A percentile compares a stretch with the other conserved stretches of the same genome.
Evolutionary conservation across 805 yeast species (phyloP).

Genomic region (Metschnikowia cubensis): DNA sequence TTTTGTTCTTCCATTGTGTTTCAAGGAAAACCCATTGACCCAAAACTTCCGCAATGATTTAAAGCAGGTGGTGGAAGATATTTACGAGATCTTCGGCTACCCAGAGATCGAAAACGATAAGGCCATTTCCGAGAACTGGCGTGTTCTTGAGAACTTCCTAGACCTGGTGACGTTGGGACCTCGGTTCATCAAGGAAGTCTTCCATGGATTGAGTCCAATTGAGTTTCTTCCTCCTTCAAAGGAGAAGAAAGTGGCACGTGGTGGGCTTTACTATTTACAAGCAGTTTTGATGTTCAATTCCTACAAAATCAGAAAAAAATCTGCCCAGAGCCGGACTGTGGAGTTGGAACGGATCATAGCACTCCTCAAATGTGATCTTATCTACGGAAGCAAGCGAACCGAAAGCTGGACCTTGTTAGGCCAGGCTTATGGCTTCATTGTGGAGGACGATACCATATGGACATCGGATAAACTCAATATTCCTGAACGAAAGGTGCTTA

Average conservation of each 20-base stretch:
- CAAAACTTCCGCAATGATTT: slow-evolving; percentile 64
- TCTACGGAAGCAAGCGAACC: slow-evolving; percentile 60
- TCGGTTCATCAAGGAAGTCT: slow-evolving; percentile 44
- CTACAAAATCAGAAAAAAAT: slow-evolving; percentile 66
- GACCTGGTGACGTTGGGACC: slow-evolving; percentile 42
- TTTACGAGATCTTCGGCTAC: slow-evolving; percentile 68
- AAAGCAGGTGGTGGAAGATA: slow-evolving; percentile 65
- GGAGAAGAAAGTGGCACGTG: slow-evolving; percentile 27
- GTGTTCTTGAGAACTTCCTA: slow-evolving; percentile 44
- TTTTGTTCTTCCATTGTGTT: slow-evolving; percentile 53
- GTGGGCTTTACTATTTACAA: slow-evolving; percentile 66
- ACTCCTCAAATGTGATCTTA: slow-evolving; percentile 61
- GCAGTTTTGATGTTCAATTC: slow-evolving; percentile 66
- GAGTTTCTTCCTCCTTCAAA: slow-evolving; percentile 27
- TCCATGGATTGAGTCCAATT: slow-evolving; percentile 44
- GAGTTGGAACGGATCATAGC: slow-evolving; percentile 74
- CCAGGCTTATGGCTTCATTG: slow-evolving; percentile 69
- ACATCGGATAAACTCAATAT: slow-evolving; percentile 76
- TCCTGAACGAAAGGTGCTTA: slow-evolving; percentile 53
- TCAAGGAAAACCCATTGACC: slow-evolving; percentile 55
- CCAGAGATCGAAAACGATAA: slow-evolving; percentile 47
- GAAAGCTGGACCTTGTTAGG: slow-evolving; percentile 89
- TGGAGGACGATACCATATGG: slow-evolving; percentile 91
- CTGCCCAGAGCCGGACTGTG: slow-evolving; percentile 75
- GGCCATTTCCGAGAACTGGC: slow-evolving; percentile 43